Evolutionary conservation across 2,329 filamentous ascomycete genomes (phyloP), one percentile per base, ranked within the genome.

Genomic region (Beauveria australis): DNA sequence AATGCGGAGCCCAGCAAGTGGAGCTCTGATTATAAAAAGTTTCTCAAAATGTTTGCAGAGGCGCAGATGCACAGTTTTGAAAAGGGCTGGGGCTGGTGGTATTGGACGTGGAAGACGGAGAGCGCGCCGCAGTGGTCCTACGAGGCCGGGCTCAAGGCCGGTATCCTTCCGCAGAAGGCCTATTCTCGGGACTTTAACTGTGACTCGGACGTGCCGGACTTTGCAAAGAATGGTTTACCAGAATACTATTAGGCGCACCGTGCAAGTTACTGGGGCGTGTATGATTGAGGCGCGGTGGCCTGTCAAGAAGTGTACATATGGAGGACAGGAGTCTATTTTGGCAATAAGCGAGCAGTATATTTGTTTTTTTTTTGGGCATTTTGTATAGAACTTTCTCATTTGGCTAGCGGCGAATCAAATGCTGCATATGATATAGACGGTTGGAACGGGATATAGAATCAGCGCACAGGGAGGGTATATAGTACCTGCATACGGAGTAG

Each of bases 41-140:
- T 93, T 75, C 78, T 99, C 64, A 83, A 84, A 65, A 90, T 89
- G 75, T 97, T 97, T 75, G 94, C 94, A 6, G 88, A 96, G 75
- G 94, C 92, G 59, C 94, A 99, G 77, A 99, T 99, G 91, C 81
- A 88, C 67, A 90, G 87, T 62, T 99, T 97, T 70, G 93, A 97
- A 74, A 86, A 88, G 64, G 91, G 90, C 6, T 94, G 89, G 88
- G 94, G 94, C 53, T 99, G 94, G 94, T 97, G 96, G 77, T 99
- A 99, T 76, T 99, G 94, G 94, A 97, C 92, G 40, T 96, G 94
- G 93, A 85, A 92, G 75, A 96, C 93, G 33, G 93, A 97, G 78
- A 81, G 76, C 65, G 87, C 89, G 53, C 80, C 86, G 62, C 91
- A 97, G 76, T 99, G 94, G 94, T 96, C 92, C 72, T 96, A 94